Evolutionary conservation across 2,329 filamentous ascomycete genomes (phyloP), one percentile per base, ranked within the genome.

Genomic region (Huntiella bhutanensis): DNA sequence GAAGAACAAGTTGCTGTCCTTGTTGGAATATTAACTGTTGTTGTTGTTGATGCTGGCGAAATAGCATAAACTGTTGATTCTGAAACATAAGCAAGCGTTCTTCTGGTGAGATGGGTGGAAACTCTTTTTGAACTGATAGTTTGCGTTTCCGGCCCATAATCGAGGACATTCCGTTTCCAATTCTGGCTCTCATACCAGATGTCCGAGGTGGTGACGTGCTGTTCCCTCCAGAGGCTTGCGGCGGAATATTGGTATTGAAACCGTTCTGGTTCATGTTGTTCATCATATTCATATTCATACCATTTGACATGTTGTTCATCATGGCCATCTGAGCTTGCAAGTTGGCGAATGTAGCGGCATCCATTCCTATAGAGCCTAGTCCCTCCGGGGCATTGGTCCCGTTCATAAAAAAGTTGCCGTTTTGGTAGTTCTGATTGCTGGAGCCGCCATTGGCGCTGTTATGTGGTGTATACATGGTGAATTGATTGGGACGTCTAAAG

Each of bases 131-230:
- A 5, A 39, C 41, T 7, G 37, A 36, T 16, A 36, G 42, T 5
- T 49, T 49, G 33, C 47, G 37, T 41, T 45, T 49, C 15, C 42
- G 37, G 13, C 45, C 42, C 16, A 45, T 42, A 22, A 43, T 47
- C n/a, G 43, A 45, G 34, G 43, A 15, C 34, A 45, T n/a, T 13
- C 43, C 34, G 17, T 28, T 36, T 33, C 34, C 36, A 16, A 22
- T 41, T 33, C 35, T 33, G 34, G 17, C 34, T 8, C 35, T 39
- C 40, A 41, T 41, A 28, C 22, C 40, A 28, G 40, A 28, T n/a
- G 33, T 16, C 15, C 40, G 15, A 7, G 40, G 33, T 12, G 40
- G 40, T 7, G 40, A 41, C 8, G 22, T 32, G 19, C 8, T 13
- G 10, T 13, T 28, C 22, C 22, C 22, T 8, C 22, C 22, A 10